These are phyloP conservation scores for Uronychia setigera DNA, from an alignment of 73 alveolate species.

Conservation along the genomic window DNA sequence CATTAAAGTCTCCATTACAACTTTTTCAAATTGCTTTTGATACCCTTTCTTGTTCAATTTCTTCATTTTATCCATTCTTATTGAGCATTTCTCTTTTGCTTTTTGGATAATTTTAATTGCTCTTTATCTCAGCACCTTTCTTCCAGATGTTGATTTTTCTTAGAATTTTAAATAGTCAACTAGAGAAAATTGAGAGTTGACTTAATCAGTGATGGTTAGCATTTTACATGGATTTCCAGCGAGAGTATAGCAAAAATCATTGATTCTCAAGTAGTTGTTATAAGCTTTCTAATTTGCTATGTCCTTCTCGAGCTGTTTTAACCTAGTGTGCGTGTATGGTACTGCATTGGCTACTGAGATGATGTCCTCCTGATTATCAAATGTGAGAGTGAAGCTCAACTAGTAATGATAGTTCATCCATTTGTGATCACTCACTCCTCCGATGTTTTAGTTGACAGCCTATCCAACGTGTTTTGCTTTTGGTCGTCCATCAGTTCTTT, in stretches of 20 bases:
- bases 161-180: not conserved
- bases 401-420: conserved; percentile 59
- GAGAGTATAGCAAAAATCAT: conserved; percentile 69
- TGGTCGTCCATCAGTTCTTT: conserved; percentile 3
- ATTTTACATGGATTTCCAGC: conserved; percentile 83
- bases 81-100: not conserved
- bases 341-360: conserved; percentile 87
- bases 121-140: not conserved
- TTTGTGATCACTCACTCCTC: not conserved
- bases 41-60: not conserved
- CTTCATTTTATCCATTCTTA: not conserved
- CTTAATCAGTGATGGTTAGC: conserved; percentile 62
- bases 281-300: conserved; percentile 71
- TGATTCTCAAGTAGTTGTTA: conserved; percentile 68
- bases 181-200: not conserved
- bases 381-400: conserved; percentile 73
- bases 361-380: conserved; percentile 69
- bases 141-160: not conserved
- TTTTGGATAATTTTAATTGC: not conserved
- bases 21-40: not conserved
- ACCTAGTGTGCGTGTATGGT: conserved; percentile 89
- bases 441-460: conserved; percentile 47
- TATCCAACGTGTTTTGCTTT: not conserved
- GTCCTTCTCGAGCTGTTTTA: conserved; percentile 78
- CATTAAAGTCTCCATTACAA: not conserved